Base-by-base conservation (phyloP, 495 filamentous ascomycete species). In the Aspergillus carlsbadensis region DNA sequence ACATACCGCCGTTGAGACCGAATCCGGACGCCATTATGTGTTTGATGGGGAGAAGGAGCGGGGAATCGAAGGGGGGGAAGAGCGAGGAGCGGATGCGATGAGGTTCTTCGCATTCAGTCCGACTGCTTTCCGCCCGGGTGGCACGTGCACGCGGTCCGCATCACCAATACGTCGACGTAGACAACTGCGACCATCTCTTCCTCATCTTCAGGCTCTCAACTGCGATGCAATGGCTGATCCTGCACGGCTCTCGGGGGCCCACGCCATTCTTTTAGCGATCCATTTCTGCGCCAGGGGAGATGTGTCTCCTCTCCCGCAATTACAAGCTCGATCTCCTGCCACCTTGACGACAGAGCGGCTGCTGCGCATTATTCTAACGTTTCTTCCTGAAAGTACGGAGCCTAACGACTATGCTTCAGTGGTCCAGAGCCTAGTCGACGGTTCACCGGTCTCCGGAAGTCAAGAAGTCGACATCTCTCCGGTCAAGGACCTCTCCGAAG, bases 301-400 rank as follows among this genome's bases (percentile, higher is more conserved):
- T 67, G 76, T 93, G 47, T 67, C 78, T 45, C 74, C 76, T 48
- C 71, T 97, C 57, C 79, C 78, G 56, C 75, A 73, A 42, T 76
- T 96, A 29, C 80, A 84, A 52, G 74, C 82, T 47, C 77, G 77
- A 49, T 80, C 86, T 57, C 77, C 70, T 35, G 71, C 81, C 60
- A 78, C 79, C 56, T 78, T 92, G 52, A 79, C 81, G 17, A 77
- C 82, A 10, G 87, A 89, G 55, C 79, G 89, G 41, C 61, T 92
- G 33, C 75, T 95, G 59, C 85, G 91, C 62, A 87, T 97, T 47
- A 72, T 96, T 56, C 79, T 97, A 55, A 95, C 88, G 50, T 94
- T 85, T 60, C 81, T 97, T 6, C 91, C 92, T 34, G 92, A 94
- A 66, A 88, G 81, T 45, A 73, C 83, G 10, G 82, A 83, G 14